phyloP scores from a whole-genome alignment of 768 basidiomycete genomes.

The Tephrocybe sp. region DNA sequence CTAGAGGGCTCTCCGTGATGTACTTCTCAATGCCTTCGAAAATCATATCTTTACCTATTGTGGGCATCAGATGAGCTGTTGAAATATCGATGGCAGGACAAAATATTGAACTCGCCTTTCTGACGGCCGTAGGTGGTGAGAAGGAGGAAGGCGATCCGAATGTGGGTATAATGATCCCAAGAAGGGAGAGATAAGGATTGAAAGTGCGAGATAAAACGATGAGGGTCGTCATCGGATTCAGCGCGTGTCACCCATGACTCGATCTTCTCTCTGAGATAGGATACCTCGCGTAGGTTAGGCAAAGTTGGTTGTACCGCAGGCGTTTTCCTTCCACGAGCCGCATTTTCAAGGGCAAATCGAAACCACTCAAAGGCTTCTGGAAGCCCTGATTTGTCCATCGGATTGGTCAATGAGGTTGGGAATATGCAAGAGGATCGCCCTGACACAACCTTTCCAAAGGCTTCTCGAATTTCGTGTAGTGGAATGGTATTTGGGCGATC shows the following conservation, averaged over 20 bases:
- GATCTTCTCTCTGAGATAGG: slow-evolving; percentile 30
- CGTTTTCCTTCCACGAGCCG: slow-evolving; percentile 10
- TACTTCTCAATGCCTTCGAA: slow-evolving; percentile 42
- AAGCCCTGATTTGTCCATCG: too few species aligned
- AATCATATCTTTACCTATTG: slow-evolving; percentile 44
- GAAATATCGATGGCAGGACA: neutral
- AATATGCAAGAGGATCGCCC: slow-evolving; percentile 30
- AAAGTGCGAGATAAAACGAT: slow-evolving; percentile 37
- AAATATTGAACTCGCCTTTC: slow-evolving; percentile 29
- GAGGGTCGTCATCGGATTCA: slow-evolving; percentile 25
- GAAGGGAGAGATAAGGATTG: slow-evolving; percentile 31
- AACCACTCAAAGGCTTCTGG: too few species aligned
- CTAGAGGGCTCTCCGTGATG: slow-evolving; percentile 34
- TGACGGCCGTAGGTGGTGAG: slow-evolving; percentile 39
- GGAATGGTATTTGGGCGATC: slow-evolving; percentile 54
- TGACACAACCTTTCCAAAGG: slow-evolving; percentile 28
- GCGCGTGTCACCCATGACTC: slow-evolving; percentile 35
- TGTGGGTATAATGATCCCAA: slow-evolving; percentile 52
- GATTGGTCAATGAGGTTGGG: slow-evolving; percentile 23
- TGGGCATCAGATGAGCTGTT: too few species aligned
- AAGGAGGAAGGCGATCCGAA: slow-evolving; percentile 42
- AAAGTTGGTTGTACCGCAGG: neutral
- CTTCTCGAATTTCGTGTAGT: slow-evolving; percentile 44
- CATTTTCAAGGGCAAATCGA: too few species aligned
- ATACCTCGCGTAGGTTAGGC: slow-evolving; percentile 19